phyloP scores from a whole-genome alignment of 75 land plant genomes.

The Sequoia sempervirens region DNA sequence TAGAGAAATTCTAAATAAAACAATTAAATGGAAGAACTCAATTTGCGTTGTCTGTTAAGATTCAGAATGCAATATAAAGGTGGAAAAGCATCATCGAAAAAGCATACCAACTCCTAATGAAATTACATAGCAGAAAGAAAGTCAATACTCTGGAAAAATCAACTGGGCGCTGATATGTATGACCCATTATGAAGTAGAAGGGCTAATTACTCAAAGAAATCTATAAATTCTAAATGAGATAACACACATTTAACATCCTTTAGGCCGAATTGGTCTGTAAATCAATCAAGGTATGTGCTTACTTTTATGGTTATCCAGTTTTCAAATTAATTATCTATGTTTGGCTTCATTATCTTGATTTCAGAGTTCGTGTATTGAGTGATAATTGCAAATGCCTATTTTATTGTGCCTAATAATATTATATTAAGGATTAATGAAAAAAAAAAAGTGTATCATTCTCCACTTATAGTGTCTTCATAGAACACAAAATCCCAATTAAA shows the following conservation, averaged over 20 bases:
- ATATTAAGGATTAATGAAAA: neutral
- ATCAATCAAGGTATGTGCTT: too few species aligned
- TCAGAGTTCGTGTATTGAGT: too few species aligned
- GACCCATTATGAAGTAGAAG: neutral
- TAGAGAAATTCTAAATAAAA: neutral
- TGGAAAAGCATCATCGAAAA: neutral
- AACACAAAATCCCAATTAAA: too few species aligned
- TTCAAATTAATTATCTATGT: too few species aligned
- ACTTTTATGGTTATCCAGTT: too few species aligned
- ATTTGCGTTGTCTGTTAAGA: neutral
- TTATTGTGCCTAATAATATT: neutral
- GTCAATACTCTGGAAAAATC: neutral
- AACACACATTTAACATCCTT: too few species aligned
- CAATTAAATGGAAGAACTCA: neutral
- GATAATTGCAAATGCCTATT: too few species aligned
- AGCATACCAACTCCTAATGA: neutral
- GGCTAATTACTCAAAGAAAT: neutral
- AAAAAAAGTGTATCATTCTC: neutral
- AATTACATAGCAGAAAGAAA: neutral
- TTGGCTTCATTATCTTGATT: too few species aligned
- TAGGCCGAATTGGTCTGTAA: too few species aligned
- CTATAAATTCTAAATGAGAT: neutral
- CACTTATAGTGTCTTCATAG: neutral
- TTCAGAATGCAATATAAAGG: neutral
- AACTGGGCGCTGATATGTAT: neutral